Conservation (phyloP, 2,329 filamentous ascomycete genomes). For the Fonsecaea nubica region DNA sequence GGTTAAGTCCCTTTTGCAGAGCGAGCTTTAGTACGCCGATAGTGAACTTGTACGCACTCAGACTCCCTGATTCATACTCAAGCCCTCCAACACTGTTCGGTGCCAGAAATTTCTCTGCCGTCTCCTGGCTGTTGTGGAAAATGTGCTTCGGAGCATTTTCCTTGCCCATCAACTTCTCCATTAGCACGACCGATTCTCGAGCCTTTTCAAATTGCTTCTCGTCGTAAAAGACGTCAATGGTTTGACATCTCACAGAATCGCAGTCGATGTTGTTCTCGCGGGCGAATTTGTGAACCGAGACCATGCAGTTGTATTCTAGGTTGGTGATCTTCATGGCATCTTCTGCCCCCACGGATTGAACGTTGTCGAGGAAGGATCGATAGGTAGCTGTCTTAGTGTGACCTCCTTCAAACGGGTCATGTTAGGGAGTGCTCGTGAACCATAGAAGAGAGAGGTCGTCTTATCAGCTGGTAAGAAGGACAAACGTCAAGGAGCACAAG, state of each 20-base stretch:
- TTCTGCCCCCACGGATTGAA: constrained; percentile 52
- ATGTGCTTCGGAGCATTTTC: constrained; percentile 53
- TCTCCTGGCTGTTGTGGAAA: constrained; percentile 53
- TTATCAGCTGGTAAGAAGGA: constrained; percentile 8
- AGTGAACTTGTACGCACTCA: constrained; percentile 51
- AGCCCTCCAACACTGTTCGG: constrained; percentile 56
- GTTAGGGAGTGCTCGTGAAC: constrained; percentile 9
- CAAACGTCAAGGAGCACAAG: neutral
- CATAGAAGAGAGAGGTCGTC: neutral
- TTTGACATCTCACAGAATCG: constrained; percentile 60
- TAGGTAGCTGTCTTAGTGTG: constrained; percentile 60
- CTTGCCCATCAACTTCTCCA: constrained; percentile 53
- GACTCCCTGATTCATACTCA: constrained; percentile 54
- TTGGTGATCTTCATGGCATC: constrained; percentile 60
- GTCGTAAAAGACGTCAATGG: constrained; percentile 66
- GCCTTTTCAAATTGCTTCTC: constrained; percentile 50
- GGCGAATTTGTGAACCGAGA: constrained; percentile 63
- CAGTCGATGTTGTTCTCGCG: constrained; percentile 55
- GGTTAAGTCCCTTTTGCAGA: constrained; percentile 45
- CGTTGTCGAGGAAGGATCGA: constrained; percentile 59
- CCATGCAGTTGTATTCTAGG: constrained; percentile 62
- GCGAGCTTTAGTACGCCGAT: constrained; percentile 56
- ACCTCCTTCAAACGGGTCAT: constrained; percentile 44
- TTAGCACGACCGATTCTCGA: constrained; percentile 50
- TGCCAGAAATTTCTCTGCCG: constrained; percentile 51